Conservation (phyloP, 1,284 basidiomycete genomes). For the Cutaneotrichosporon sp. region DNA sequence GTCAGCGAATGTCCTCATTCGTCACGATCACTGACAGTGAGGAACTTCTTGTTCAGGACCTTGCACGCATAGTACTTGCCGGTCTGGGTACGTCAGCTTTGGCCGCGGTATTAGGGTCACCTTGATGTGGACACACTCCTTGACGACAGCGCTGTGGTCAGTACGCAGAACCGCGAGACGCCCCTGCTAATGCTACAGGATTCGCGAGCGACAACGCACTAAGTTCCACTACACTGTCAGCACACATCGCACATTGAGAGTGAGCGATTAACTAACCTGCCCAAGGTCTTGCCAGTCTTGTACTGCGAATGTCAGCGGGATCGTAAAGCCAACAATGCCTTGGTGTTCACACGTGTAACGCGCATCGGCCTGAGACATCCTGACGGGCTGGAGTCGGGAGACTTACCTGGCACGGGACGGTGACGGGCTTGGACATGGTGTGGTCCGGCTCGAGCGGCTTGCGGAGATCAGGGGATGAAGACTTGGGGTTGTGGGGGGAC, state of each 20-base stretch:
- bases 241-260: background rate
- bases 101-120: constrained; percentile 58
- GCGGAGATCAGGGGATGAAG: background rate
- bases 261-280: constrained; percentile 77
- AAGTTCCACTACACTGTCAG: constrained; percentile 46
- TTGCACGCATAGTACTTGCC: constrained; percentile 58
- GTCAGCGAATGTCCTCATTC: constrained; percentile 10
- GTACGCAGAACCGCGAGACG: background rate
- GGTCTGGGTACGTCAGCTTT: constrained; percentile 41
- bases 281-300: constrained; percentile 86
- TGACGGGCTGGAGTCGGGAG: background rate
- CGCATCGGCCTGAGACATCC: background rate
- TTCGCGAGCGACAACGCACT: constrained; percentile 27
- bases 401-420: constrained; percentile 66
- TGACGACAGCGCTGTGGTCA: constrained; percentile 57
- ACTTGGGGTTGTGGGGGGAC: background rate
- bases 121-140: constrained; percentile 92
- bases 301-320: constrained; percentile 59
- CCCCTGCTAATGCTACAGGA: background rate
- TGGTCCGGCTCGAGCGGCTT: background rate
- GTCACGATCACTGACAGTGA: constrained; percentile 61
- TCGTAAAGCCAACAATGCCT: background rate
- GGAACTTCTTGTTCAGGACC: constrained; percentile 84
- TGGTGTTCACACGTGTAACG: background rate
- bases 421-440: constrained; percentile 41